A percentile compares a stretch with the other conserved stretches of the same genome.
Evolutionary conservation across 768 basidiomycete species (phyloP).

Genomic region (Lactifluus echinatus): DNA sequence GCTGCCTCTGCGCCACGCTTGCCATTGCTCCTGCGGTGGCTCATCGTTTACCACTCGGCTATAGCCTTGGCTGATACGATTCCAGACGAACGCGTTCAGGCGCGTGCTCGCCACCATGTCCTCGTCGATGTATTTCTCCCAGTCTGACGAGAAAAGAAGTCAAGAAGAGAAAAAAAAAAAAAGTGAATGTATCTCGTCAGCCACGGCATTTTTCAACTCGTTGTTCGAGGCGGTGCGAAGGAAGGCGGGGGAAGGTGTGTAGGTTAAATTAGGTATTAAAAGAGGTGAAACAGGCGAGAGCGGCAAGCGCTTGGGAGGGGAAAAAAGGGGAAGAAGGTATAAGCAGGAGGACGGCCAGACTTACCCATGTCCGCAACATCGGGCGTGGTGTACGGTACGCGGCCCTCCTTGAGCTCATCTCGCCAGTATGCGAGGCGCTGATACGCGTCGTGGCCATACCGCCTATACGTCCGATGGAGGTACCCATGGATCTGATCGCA

Average conservation of each 20-base stretch:
- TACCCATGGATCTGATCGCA: constrained; percentile 3
- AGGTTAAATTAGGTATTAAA: too few relatives aligned
- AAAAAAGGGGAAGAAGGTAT: neutral
- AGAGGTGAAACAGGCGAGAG: too few relatives aligned
- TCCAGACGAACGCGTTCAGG: constrained; percentile 13
- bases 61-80: constrained; percentile 13
- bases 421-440: constrained; percentile 10
- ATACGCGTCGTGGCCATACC: constrained; percentile 7
- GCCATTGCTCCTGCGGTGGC: neutral
- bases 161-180: neutral
- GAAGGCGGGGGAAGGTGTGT: too few relatives aligned
- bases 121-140: neutral
- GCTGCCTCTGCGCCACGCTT: constrained; percentile 7
- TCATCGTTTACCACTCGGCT: neutral
- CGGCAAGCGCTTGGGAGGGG: too few relatives aligned
- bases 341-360: neutral
- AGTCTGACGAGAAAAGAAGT: constrained; percentile 1
- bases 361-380: constrained; percentile 10
- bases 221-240: too few relatives aligned
- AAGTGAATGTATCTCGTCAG: too few relatives aligned
- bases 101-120: neutral
- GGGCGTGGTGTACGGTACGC: constrained; percentile 1
- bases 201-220: too few relatives aligned
- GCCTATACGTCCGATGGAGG: constrained; percentile 4
- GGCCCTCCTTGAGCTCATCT: neutral